Percentiles rank a stretch among this genome's conserved stretches.
These are phyloP conservation scores for Podospora australis DNA, from an alignment of 495 filamentous ascomycete species.

Conservation along the genomic window DNA sequence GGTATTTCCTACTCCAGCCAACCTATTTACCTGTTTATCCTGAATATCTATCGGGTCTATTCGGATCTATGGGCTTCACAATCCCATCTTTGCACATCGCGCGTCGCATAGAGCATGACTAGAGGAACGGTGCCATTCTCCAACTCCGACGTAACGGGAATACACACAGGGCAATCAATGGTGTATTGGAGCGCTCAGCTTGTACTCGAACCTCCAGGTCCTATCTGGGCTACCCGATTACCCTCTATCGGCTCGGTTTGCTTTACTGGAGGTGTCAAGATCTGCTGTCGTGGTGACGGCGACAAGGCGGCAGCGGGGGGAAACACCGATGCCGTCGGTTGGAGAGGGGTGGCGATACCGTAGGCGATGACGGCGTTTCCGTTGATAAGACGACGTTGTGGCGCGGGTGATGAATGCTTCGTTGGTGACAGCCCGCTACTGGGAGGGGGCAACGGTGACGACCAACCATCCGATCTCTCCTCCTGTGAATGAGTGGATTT, in stretches of 20 bases:
- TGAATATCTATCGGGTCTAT: too few species aligned
- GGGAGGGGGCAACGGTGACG: slow-evolving; percentile 46
- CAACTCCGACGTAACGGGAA: too few species aligned
- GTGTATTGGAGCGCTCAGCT: neutral
- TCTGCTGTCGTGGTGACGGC: slow-evolving; percentile 45
- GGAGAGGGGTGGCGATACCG: slow-evolving; percentile 15
- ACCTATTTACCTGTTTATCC: too few species aligned
- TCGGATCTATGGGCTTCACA: too few species aligned
- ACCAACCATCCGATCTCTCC: slow-evolving; percentile 12
- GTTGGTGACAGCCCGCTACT: slow-evolving; percentile 66
- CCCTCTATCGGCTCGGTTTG: slow-evolving; percentile 28
- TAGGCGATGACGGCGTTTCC: slow-evolving; percentile 11
- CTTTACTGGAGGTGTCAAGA: slow-evolving; percentile 46
- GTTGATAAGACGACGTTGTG: slow-evolving; percentile 19
- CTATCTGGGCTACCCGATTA: slow-evolving; percentile 7
- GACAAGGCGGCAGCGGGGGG: slow-evolving; percentile 47
- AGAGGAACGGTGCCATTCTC: too few species aligned
- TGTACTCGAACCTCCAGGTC: neutral
- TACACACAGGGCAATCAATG: too few species aligned
- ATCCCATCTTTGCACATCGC: too few species aligned
- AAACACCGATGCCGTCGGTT: slow-evolving; percentile 33
- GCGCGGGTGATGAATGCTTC: slow-evolving; percentile 55
- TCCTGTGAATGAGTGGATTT: slow-evolving; percentile 17
- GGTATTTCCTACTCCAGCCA: too few species aligned
- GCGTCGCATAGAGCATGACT: too few species aligned